These are phyloP conservation scores for Neonectria neomacrospora DNA, from an alignment of 2,329 filamentous ascomycete genomes.

Conservation along the genomic window DNA sequence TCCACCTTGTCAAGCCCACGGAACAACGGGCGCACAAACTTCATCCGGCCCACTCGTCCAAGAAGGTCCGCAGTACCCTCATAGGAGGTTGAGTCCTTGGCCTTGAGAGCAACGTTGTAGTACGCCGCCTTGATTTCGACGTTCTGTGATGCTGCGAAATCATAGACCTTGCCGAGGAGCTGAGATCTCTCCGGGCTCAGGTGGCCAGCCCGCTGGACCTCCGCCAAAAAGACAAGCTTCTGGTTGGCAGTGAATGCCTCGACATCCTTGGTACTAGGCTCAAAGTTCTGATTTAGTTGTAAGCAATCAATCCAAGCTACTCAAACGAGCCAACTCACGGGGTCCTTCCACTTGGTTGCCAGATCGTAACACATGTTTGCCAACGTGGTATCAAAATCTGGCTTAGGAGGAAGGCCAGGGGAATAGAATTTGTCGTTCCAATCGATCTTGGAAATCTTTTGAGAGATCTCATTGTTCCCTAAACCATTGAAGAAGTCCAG, in stretches of 20 bases:
- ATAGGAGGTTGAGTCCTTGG: conserved; percentile 76
- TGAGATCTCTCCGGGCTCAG: conserved; percentile 74
- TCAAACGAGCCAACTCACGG: conserved; percentile 53
- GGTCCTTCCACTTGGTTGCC: conserved; percentile 81
- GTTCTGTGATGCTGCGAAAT: conserved; percentile 79
- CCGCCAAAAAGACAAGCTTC: conserved; percentile 89
- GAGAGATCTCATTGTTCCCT: conserved; percentile 70
- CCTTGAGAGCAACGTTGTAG: conserved; percentile 80
- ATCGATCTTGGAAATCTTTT: conserved; percentile 78
- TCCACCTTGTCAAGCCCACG: conserved; percentile 80
- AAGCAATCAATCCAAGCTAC: conserved; percentile 22
- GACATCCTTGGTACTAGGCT: conserved; percentile 76
- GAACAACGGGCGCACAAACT: conserved; percentile 92
- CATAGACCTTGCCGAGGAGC: conserved; percentile 79
- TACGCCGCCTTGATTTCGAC: conserved; percentile 87
- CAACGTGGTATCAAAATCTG: conserved; percentile 87
- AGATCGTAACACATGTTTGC: conserved; percentile 87
- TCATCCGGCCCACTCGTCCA: conserved; percentile 90
- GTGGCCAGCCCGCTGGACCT: conserved; percentile 71
- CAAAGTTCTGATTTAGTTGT: conserved; percentile 61
- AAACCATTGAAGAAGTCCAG: conserved; percentile 81
- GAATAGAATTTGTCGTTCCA: conserved; percentile 92
- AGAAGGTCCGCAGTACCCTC: conserved; percentile 78
- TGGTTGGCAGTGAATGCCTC: conserved; percentile 85
- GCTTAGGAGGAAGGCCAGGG: conserved; percentile 91